Evolutionary conservation across 768 basidiomycete species (phyloP).

Genomic region (Suillus plorans): DNA sequence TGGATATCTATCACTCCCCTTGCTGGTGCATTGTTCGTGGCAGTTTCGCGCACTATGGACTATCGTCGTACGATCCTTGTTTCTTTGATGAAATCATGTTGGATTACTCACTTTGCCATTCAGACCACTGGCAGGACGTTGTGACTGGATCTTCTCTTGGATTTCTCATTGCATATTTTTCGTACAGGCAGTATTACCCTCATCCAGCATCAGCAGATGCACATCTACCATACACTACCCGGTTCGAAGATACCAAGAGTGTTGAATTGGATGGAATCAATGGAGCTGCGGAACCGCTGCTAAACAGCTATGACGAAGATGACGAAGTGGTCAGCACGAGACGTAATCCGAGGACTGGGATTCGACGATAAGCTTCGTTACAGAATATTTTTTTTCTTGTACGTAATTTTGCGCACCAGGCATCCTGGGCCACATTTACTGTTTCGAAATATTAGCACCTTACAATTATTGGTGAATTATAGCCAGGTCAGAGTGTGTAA

Average conservation of each 20-base stretch:
- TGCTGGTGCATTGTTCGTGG: conserved; percentile 67
- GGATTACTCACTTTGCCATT: conserved; percentile 6
- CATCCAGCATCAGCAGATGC: conserved; percentile 52
- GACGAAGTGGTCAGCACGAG: neutral
- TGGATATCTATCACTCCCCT: conserved; percentile 83
- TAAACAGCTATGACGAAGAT: neutral
- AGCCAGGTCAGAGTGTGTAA: neutral
- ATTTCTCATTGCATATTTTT: conserved; percentile 65
- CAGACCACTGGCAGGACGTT: conserved; percentile 93
- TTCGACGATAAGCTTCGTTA: neutral
- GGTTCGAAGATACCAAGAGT: conserved; percentile 40
- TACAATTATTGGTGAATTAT: neutral
- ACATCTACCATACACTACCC: conserved; percentile 70
- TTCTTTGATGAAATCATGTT: neutral
- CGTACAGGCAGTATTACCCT: conserved; percentile 84
- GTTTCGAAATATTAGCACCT: neutral
- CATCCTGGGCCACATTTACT: neutral
- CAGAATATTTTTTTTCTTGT: neutral
- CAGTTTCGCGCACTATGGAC: conserved; percentile 90
- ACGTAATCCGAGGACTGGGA: neutral
- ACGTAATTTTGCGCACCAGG: neutral
- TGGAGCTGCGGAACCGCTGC: neutral
- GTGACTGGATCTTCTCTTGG: conserved; percentile 77
- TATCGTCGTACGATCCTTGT: conserved; percentile 62
- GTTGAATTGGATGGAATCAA: neutral